These are phyloP conservation scores for Nakazawaea peltata DNA, from an alignment of 805 yeast species.

Conservation along the genomic window DNA sequence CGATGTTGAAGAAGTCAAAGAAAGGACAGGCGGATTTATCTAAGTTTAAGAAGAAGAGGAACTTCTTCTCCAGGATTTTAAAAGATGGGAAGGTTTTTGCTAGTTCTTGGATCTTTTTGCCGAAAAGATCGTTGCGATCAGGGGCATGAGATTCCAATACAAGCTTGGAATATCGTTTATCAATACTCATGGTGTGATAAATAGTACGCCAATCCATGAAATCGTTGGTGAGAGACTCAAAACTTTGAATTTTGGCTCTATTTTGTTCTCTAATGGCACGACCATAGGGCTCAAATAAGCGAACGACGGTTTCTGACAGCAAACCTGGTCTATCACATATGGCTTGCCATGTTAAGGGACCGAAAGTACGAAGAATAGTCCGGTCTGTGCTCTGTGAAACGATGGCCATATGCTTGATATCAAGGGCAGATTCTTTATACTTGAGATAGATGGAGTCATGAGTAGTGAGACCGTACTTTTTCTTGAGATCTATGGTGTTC, in stretches of 20 bases:
- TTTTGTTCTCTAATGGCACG: conserved; percentile 1
- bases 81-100: conserved; percentile 3
- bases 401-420: not conserved
- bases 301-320: not conserved
- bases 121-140: conserved; percentile 6
- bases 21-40: conserved; percentile 1
- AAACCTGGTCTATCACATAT: not conserved
- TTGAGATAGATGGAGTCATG: no score
- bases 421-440: no score
- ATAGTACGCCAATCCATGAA: conserved; percentile 3
- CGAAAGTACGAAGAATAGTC: conserved; percentile 2
- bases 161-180: conserved; percentile 7
- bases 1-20: conserved; percentile 1
- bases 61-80: conserved; percentile 4
- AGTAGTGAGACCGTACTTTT: no score
- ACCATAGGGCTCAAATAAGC: not conserved
- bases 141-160: conserved; percentile 1
- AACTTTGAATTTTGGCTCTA: not conserved
- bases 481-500: no score
- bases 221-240: conserved; percentile 1
- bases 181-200: conserved; percentile 3
- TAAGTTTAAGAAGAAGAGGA: conserved; percentile 6
- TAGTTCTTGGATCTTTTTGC: conserved; percentile 9
- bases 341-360: conserved; percentile 7
- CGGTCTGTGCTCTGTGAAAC: not conserved